Evolutionary conservation across 371 early-diverging fungal species (phyloP).

Genomic region (Haplosporangium sp.): DNA sequence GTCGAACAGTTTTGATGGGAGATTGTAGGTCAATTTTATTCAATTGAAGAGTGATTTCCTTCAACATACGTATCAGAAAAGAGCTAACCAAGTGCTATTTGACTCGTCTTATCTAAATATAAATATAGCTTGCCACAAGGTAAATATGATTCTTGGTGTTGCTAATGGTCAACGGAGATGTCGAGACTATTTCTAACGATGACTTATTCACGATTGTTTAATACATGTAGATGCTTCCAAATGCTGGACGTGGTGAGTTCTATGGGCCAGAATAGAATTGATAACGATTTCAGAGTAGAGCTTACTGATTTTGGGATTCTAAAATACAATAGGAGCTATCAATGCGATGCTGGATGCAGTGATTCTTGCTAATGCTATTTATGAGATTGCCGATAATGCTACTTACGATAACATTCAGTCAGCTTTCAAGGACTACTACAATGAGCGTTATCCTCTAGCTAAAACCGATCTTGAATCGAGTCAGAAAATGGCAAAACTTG

Average conservation of each 20-base stretch:
- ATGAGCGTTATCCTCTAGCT: conserved; percentile 10
- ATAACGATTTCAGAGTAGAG: too few species aligned
- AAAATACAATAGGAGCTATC: conserved; percentile 9
- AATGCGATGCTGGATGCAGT: conserved; percentile 33
- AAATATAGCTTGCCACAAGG: conserved; percentile 27
- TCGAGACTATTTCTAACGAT: background rate
- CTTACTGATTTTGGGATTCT: background rate
- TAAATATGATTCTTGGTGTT: background rate
- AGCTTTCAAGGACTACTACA: conserved; percentile 20
- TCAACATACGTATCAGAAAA: too few species aligned
- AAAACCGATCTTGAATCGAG: conserved; percentile 1
- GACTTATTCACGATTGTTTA: background rate
- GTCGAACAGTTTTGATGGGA: conserved; percentile 24
- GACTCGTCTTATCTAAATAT: too few species aligned
- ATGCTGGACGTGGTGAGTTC: conserved; percentile 15
- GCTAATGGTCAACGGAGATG: background rate
- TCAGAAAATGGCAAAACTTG: conserved; percentile 2
- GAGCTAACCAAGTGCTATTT: too few species aligned
- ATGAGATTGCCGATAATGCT: conserved; percentile 7
- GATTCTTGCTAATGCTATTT: conserved; percentile 22
- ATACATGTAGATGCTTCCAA: conserved; percentile 19
- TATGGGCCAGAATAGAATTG: background rate
- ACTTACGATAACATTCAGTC: background rate
- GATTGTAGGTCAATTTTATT: conserved; percentile 15
- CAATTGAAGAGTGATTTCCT: too few species aligned